These are phyloP conservation scores for Mycena pura DNA, from an alignment of 768 basidiomycete genomes.

Conservation along the genomic window DNA sequence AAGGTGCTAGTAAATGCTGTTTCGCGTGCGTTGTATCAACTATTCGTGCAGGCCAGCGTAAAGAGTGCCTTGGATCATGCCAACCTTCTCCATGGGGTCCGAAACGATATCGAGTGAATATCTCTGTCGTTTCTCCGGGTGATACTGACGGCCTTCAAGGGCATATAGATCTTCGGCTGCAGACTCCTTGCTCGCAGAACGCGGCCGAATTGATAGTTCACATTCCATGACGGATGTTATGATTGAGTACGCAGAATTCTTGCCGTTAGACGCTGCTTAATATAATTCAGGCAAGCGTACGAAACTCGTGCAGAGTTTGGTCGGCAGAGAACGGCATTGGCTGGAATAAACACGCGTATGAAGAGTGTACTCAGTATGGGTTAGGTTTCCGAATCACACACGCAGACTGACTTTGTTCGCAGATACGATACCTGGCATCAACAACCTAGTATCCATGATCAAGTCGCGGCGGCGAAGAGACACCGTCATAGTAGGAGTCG, in stretches of 20 bases:
- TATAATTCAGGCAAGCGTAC: conserved; percentile 82
- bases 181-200: conserved; percentile 87
- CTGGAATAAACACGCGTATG: conserved; percentile 86
- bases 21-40: not conserved
- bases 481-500: conserved; percentile 83
- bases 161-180: conserved; percentile 91
- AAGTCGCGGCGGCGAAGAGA: conserved; percentile 89
- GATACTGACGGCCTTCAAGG: conserved; percentile 45
- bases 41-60: conserved; percentile 69
- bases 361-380: conserved; percentile 81
- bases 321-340: conserved; percentile 76
- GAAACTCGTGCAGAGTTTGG: conserved; percentile 94
- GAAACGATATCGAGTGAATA: conserved; percentile 93
- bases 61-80: conserved; percentile 85
- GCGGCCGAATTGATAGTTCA: conserved; percentile 88
- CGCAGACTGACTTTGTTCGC: conserved; percentile 11
- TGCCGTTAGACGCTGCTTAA: conserved; percentile 3
- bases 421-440: conserved; percentile 95
- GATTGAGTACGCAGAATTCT: conserved; percentile 65
- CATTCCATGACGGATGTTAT: conserved; percentile 95
- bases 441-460: conserved; percentile 90
- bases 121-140: not conserved
- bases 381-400: conserved; percentile 11
- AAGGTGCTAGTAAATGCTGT: conserved; percentile 56
- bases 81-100: conserved; percentile 86